These are phyloP conservation scores for Populus deltoides DNA, from an alignment of 345 rosid species.

Conservation along the genomic window DNA sequence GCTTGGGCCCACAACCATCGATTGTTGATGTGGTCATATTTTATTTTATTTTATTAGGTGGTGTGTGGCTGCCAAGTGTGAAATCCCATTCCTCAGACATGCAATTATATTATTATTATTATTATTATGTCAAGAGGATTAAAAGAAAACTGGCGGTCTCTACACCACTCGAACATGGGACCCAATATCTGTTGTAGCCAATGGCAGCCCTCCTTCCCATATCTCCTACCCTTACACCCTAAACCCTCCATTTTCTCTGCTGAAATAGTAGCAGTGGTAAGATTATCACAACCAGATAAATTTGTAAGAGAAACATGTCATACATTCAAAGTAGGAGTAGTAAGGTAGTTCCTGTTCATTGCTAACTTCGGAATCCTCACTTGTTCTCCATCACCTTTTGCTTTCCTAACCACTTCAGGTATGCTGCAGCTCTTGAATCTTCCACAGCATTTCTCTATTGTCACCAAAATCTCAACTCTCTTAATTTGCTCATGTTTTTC, in stretches of 20 bases:
- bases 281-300: neutral
- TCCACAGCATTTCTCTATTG: neutral
- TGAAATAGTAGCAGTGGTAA: neutral
- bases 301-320: neutral
- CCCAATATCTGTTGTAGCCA: constrained; percentile 58
- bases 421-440: neutral
- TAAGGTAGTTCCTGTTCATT: neutral
- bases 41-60: neutral
- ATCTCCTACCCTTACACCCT: constrained; percentile 33
- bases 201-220: constrained; percentile 47
- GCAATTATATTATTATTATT: neutral
- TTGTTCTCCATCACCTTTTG: neutral
- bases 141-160: constrained; percentile 19
- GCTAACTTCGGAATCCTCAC: constrained; percentile 11
- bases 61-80: constrained; percentile 4
- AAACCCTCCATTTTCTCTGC: neutral
- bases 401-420: neutral
- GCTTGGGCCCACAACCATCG: constrained; percentile 1
- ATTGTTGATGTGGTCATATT: neutral
- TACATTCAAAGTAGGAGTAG: neutral
- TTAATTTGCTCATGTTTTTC: neutral
- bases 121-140: too few species aligned
- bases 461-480: neutral
- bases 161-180: constrained; percentile 46
- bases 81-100: neutral